Evolutionary conservation across 2,329 filamentous ascomycete species (phyloP).

Genomic region (Alternaria ethzedia): DNA sequence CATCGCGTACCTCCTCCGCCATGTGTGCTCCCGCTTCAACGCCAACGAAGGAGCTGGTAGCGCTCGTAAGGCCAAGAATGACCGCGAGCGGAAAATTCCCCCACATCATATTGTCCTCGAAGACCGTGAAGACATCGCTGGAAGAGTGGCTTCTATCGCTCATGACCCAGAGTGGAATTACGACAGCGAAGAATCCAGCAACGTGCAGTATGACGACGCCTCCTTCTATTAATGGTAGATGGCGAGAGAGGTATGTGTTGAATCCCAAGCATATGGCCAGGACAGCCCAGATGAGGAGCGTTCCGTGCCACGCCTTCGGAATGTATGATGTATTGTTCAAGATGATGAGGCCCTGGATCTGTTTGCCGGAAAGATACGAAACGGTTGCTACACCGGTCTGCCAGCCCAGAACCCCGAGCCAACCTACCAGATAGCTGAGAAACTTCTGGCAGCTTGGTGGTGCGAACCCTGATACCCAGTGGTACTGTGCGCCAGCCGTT

Average conservation of each 20-base stretch:
- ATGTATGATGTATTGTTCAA: constrained; percentile 51
- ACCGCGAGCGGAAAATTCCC: background rate
- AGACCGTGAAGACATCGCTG: constrained; percentile 53
- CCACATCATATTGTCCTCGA: constrained; percentile 48
- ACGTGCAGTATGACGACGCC: constrained; percentile 53
- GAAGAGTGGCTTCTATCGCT: constrained; percentile 41
- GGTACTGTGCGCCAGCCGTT: constrained; percentile 43
- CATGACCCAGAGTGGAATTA: constrained; percentile 44
- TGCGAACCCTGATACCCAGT: constrained; percentile 46
- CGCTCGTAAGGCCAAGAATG: constrained; percentile 44
- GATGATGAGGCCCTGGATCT: constrained; percentile 47
- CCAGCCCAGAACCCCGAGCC: constrained; percentile 56
- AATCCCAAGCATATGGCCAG: constrained; percentile 42
- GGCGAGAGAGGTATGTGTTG: constrained; percentile 51
- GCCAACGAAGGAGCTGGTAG: constrained; percentile 49
- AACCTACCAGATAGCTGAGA: constrained; percentile 51
- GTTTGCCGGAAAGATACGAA: constrained; percentile 50
- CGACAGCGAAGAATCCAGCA: constrained; percentile 57
- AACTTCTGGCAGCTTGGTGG: constrained; percentile 47
- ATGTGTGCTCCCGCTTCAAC: constrained; percentile 46
- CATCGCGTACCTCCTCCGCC: constrained; percentile 39
- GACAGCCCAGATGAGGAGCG: constrained; percentile 54
- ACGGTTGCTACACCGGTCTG: constrained; percentile 53
- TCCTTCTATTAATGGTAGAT: constrained; percentile 36
- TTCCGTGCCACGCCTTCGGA: constrained; percentile 53